Evolutionary conservation across 176 grass and related monocot genomes (phyloP).

Genomic region (Lolium multiflorum): DNA sequence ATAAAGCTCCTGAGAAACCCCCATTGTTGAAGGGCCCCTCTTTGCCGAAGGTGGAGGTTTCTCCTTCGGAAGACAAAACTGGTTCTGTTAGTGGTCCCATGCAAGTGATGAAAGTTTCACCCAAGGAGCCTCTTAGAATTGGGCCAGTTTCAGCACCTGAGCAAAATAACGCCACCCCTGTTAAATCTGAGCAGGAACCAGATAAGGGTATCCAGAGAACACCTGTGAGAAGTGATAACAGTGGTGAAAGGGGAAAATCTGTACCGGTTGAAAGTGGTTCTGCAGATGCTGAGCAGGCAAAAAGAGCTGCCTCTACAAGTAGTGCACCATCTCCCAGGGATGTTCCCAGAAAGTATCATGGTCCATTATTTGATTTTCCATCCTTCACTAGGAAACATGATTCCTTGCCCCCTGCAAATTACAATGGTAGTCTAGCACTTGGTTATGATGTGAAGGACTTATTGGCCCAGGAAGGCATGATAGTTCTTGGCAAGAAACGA

Average conservation of each 20-base stretch:
- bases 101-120: constrained; percentile 54
- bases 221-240: constrained; percentile 60
- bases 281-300: constrained; percentile 67
- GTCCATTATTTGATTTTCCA: constrained; percentile 93
- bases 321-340: constrained; percentile 59
- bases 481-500: constrained; percentile 83
- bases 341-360: constrained; percentile 88
- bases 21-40: constrained; percentile 43
- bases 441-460: constrained; percentile 95
- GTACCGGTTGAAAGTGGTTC: constrained; percentile 62
- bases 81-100: constrained; percentile 39
- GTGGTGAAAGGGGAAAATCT: constrained; percentile 81
- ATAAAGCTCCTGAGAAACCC: constrained; percentile 56
- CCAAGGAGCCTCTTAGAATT: constrained; percentile 68
- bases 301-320: constrained; percentile 67
- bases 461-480: constrained; percentile 80
- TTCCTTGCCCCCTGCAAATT: constrained; percentile 70
- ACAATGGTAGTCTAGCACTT: constrained; percentile 78
- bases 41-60: constrained; percentile 75
- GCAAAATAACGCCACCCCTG: constrained; percentile 48
- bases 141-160: constrained; percentile 57
- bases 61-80: constrained; percentile 68
- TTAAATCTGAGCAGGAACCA: constrained; percentile 92
- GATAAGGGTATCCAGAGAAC: constrained; percentile 70
- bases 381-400: constrained; percentile 96